Percentiles rank a stretch among this genome's conserved stretches.
Conservation (phyloP, 78 protist genomes). For the Dictyostelium capitatum region DNA sequence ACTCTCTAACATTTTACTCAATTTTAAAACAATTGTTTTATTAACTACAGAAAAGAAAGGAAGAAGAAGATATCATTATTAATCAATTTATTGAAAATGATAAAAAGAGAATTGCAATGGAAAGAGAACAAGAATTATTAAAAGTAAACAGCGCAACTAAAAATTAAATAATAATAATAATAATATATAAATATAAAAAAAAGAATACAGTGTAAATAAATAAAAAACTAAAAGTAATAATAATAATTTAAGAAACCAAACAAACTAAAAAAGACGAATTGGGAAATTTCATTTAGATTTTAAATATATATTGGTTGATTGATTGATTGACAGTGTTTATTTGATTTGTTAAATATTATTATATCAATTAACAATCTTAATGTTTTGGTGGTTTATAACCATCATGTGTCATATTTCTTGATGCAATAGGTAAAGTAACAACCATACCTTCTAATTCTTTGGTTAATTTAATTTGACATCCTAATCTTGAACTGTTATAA, state of each 20-base stretch:
- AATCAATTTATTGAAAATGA: slow-evolving; percentile 18
- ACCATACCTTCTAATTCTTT: slow-evolving; percentile 89
- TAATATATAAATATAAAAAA: background rate
- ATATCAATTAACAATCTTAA: slow-evolving; percentile 7
- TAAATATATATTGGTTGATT: background rate
- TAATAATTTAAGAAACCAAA: too few relatives aligned
- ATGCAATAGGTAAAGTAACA: slow-evolving; percentile 84
- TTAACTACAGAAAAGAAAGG: slow-evolving; percentile 14
- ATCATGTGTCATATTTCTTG: slow-evolving; percentile 86
- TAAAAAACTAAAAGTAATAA: too few relatives aligned
- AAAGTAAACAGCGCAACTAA: background rate
- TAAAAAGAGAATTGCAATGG: background rate
- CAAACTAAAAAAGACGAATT: too few relatives aligned
- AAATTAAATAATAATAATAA: too few relatives aligned
- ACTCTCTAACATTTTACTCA: background rate
- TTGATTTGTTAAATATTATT: background rate
- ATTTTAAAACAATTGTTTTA: background rate
- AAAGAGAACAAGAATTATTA: background rate
- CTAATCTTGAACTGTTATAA: slow-evolving; percentile 86
- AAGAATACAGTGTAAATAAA: background rate
- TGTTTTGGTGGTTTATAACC: slow-evolving; percentile 86
- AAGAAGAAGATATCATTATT: slow-evolving; percentile 18
- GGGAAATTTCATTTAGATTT: background rate
- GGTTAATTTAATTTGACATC: slow-evolving; percentile 91
- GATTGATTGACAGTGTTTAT: too few relatives aligned